A percentile compares a stretch with the other conserved stretches of the same genome.
Evolutionary conservation across 2,329 filamentous ascomycete species (phyloP).

Genomic region (Claviceps maximensis): DNA sequence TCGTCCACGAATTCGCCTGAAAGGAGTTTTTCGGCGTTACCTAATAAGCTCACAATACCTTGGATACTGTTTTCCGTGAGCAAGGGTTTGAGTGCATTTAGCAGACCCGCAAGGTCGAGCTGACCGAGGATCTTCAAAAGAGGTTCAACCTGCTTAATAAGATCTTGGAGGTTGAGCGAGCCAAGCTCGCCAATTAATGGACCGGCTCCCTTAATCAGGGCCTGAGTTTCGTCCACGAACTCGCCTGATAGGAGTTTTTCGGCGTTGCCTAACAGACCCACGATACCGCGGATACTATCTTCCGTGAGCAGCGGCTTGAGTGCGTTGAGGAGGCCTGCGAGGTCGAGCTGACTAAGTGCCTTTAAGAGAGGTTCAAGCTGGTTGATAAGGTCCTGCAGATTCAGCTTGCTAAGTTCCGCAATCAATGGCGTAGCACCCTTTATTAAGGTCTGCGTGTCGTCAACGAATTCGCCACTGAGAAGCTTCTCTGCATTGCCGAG

Average conservation of each 20-base stretch:
- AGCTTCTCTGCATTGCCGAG: slow-evolving; percentile 7
- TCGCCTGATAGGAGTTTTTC: not conserved
- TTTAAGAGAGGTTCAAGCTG: not conserved
- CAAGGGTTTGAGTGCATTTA: slow-evolving; percentile 15
- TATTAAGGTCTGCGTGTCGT: not conserved
- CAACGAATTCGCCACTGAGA: not conserved
- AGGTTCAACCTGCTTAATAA: not conserved
- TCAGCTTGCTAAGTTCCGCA: not conserved
- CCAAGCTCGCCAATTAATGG: not conserved
- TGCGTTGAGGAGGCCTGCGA: slow-evolving; percentile 16
- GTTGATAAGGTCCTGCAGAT: not conserved
- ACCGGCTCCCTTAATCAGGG: not conserved
- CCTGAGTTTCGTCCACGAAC: not conserved
- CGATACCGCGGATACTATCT: slow-evolving; percentile 12
- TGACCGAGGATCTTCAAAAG: slow-evolving; percentile 5
- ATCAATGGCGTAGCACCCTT: not conserved
- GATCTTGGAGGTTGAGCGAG: not conserved
- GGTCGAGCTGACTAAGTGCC: slow-evolving; percentile 15
- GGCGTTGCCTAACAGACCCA: not conserved
- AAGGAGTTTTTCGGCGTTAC: slow-evolving; percentile 17
- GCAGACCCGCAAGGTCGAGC: slow-evolving; percentile 18
- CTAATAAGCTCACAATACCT: slow-evolving; percentile 19
- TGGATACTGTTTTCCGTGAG: slow-evolving; percentile 16
- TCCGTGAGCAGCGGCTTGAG: slow-evolving; percentile 16
- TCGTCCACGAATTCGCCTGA: slow-evolving; percentile 16